Percentiles rank a stretch among this genome's conserved stretches.
These are phyloP conservation scores for Hymenoscyphus fructigenus DNA, from an alignment of 2,329 filamentous ascomycete species.

Conservation along the genomic window DNA sequence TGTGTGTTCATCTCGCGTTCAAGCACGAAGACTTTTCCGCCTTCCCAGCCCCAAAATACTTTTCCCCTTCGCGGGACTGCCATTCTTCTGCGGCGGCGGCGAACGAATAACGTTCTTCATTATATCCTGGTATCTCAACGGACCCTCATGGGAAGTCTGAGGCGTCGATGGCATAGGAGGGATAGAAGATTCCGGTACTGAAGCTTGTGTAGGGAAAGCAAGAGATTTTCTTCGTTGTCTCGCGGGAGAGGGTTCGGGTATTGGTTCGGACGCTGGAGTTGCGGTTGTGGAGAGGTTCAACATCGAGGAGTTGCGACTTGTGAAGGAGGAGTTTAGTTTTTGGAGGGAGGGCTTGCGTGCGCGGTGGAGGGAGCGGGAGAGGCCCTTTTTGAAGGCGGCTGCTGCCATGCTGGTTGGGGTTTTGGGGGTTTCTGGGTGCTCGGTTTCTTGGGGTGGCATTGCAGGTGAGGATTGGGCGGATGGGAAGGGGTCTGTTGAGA, in stretches of 20 bases:
- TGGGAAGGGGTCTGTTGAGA: slow-evolving; percentile 31
- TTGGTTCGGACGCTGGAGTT: neutral
- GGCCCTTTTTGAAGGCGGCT: slow-evolving; percentile 24
- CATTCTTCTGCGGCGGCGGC: slow-evolving; percentile 18
- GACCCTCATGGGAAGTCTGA: neutral
- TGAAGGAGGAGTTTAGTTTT: slow-evolving; percentile 23
- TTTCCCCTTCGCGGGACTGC: slow-evolving; percentile 2
- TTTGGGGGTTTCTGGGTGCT: slow-evolving; percentile 22
- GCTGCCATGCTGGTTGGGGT: slow-evolving; percentile 26
- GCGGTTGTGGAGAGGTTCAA: slow-evolving; percentile 7
- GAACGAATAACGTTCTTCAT: slow-evolving; percentile 20
- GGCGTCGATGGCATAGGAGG: slow-evolving; percentile 11
- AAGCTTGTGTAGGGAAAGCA: slow-evolving; percentile 8
- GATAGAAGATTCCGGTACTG: neutral
- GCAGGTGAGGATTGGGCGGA: slow-evolving; percentile 11
- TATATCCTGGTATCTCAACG: slow-evolving; percentile 26
- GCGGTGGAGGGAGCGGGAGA: slow-evolving; percentile 21
- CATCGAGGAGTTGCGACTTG: slow-evolving; percentile 10
- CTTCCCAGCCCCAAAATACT: slow-evolving; percentile 13
- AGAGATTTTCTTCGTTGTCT: slow-evolving; percentile 7
- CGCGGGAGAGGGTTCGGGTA: neutral
- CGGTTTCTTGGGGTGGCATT: neutral
- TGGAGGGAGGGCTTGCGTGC: slow-evolving; percentile 28
- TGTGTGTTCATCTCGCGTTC: neutral
- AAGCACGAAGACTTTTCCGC: slow-evolving; percentile 23